Evolutionary conservation across 495 filamentous ascomycete genomes (phyloP).

Genomic region (Bathelium albidoporum): DNA sequence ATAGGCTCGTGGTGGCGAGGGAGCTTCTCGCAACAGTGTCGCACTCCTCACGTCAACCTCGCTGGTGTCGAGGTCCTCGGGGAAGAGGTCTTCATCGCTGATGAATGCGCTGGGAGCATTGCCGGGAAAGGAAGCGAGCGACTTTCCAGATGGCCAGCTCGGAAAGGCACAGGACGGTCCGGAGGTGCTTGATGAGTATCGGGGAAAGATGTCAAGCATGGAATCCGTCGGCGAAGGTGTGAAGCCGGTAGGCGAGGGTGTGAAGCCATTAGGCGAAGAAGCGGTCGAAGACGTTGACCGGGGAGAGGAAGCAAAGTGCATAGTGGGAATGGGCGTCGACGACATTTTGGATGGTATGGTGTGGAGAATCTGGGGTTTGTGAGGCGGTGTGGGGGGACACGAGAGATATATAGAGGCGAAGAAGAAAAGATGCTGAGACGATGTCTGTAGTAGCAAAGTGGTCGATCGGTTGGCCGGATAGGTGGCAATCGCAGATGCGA

Average conservation of each 20-base stretch:
- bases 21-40: conserved; percentile 26
- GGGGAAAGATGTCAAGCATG: conserved; percentile 4
- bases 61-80: conserved; percentile 18
- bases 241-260: neutral
- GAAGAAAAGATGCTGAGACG: neutral
- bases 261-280: neutral
- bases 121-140: neutral
- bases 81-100: conserved; percentile 32
- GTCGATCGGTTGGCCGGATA: neutral
- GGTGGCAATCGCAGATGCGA: neutral
- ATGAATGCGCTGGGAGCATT: conserved; percentile 25
- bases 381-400: neutral
- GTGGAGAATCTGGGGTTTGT: neutral
- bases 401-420: neutral
- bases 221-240: neutral
- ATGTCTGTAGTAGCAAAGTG: neutral
- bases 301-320: neutral
- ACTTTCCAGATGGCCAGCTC: conserved; percentile 2
- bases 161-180: neutral
- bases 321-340: neutral
- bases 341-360: neutral
- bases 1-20: conserved; percentile 23
- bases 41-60: conserved; percentile 3
- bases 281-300: neutral
- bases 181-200: conserved; percentile 1